Evolutionary conservation across 1,139 yeast species (phyloP).

Genomic region (Spencermartinsiella ligniputridi): DNA sequence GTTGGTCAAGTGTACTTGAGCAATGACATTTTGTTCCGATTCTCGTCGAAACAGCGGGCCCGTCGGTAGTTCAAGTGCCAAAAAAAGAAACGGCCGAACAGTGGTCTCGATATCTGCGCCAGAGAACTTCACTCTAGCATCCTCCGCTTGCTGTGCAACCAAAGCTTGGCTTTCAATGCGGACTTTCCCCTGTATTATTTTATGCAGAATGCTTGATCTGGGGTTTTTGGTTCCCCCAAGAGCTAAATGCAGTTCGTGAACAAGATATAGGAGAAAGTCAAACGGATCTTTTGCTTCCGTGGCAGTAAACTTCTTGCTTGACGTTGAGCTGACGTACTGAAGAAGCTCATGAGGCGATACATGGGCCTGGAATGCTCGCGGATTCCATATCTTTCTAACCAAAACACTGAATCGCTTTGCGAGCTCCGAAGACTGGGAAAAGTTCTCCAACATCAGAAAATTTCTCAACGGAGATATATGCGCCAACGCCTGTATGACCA

Average conservation of each 20-base stretch:
- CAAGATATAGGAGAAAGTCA: conserved; percentile 53
- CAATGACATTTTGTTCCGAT: conserved; percentile 40
- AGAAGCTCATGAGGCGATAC: conserved; percentile 65
- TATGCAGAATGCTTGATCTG: conserved; percentile 27
- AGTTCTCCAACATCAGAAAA: conserved; percentile 40
- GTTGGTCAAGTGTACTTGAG: conserved; percentile 48
- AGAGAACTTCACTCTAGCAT: conserved; percentile 11
- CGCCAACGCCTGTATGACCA: conserved; percentile 50
- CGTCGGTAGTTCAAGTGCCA: conserved; percentile 57
- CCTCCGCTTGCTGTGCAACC: conserved; percentile 27
- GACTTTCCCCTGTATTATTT: conserved; percentile 53
- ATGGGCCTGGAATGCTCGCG: conserved; percentile 52
- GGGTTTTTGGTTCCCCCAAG: conserved; percentile 31
- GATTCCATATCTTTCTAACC: conserved; percentile 61
- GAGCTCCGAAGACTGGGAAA: conserved; percentile 24
- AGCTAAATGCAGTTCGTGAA: conserved; percentile 45
- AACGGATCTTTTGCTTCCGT: conserved; percentile 48
- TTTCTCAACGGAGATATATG: conserved; percentile 55
- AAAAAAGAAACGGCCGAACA: conserved; percentile 50
- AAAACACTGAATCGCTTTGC: conserved; percentile 40
- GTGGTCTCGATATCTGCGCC: conserved; percentile 21
- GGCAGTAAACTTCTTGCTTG: conserved; percentile 43
- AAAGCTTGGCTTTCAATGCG: conserved; percentile 33
- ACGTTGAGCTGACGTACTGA: conserved; percentile 41
- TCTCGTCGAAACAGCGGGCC: conserved; percentile 47